Conservation (phyloP, 495 filamentous ascomycete species). For the Penicillium goetzii region DNA sequence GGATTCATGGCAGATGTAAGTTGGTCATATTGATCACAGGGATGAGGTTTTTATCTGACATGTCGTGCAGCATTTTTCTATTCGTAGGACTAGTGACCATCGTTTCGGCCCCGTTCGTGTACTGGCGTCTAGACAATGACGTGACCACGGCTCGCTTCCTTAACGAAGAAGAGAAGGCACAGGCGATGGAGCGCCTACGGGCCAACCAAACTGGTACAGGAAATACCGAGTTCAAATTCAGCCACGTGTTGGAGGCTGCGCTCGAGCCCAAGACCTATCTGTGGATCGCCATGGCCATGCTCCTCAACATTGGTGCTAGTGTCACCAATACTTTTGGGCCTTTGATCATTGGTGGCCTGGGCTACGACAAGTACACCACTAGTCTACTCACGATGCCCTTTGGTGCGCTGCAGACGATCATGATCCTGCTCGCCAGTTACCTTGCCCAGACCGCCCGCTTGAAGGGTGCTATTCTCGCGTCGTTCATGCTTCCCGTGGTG, state of each 20-base stretch:
- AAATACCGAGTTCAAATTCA: conserved; percentile 48
- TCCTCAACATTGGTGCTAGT: conserved; percentile 63
- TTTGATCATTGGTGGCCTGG: conserved; percentile 62
- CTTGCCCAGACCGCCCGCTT: conserved; percentile 52
- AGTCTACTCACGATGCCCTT: conserved; percentile 56
- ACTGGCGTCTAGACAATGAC: conserved; percentile 52
- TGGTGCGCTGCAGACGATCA: conserved; percentile 48
- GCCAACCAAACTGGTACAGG: conserved; percentile 65
- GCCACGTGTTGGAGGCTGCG: conserved; percentile 50
- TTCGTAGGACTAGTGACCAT: conserved; percentile 55
- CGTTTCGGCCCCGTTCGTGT: conserved; percentile 45
- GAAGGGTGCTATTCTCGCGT: conserved; percentile 54
- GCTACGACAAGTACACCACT: conserved; percentile 59
- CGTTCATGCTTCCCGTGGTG: conserved; percentile 58
- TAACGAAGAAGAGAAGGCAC: conserved; percentile 56
- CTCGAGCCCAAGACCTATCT: conserved; percentile 55
- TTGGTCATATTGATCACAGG: background rate
- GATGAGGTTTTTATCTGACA: background rate
- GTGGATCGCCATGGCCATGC: conserved; percentile 56
- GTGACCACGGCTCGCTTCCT: conserved; percentile 62
- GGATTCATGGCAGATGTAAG: conserved; percentile 66
- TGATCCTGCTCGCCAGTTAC: conserved; percentile 48
- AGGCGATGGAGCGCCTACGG: conserved; percentile 65
- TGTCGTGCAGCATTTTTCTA: conserved; percentile 42
- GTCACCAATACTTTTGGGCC: conserved; percentile 65